These are phyloP conservation scores for Lipomyces sp. DNA, from an alignment of 805 yeast species.

Conservation along the genomic window DNA sequence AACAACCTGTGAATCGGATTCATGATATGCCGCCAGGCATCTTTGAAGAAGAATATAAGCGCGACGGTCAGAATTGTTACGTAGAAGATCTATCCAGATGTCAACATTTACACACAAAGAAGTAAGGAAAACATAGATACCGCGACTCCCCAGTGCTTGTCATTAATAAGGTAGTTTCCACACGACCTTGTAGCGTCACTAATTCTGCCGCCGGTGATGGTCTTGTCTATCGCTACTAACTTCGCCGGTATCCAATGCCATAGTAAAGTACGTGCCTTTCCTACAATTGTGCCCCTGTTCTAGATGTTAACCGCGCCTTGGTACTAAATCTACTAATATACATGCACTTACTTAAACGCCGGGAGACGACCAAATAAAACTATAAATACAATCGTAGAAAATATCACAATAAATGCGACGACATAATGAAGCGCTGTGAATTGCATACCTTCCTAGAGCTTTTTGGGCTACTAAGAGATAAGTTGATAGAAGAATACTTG, in stretches of 20 bases:
- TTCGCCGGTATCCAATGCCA: conserved; percentile 33
- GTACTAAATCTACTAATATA: too few relatives aligned
- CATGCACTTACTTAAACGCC: conserved; percentile 39
- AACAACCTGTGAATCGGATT: conserved; percentile 29
- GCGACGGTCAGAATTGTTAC: conserved; percentile 26
- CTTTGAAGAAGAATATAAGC: conserved; percentile 32
- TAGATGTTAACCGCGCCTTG: background rate
- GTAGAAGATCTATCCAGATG: conserved; percentile 27
- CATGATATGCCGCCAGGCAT: conserved; percentile 27
- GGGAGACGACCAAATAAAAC: conserved; percentile 47
- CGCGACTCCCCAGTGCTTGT: conserved; percentile 39
- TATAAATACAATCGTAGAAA: conserved; percentile 43
- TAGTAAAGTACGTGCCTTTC: conserved; percentile 37
- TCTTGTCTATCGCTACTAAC: conserved; percentile 29
- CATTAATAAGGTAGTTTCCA: conserved; percentile 34
- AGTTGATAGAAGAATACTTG: too few relatives aligned
- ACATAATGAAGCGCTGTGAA: conserved; percentile 34
- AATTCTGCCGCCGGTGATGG: conserved; percentile 34
- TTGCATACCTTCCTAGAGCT: background rate
- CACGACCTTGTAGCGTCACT: background rate
- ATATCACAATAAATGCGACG: conserved; percentile 36
- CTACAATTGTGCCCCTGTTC: conserved; percentile 38
- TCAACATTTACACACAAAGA: background rate
- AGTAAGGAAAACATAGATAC: conserved; percentile 11
- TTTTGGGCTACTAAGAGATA: background rate